Conservation (phyloP, 2,329 filamentous ascomycete genomes). For the Eutypella sp. region DNA sequence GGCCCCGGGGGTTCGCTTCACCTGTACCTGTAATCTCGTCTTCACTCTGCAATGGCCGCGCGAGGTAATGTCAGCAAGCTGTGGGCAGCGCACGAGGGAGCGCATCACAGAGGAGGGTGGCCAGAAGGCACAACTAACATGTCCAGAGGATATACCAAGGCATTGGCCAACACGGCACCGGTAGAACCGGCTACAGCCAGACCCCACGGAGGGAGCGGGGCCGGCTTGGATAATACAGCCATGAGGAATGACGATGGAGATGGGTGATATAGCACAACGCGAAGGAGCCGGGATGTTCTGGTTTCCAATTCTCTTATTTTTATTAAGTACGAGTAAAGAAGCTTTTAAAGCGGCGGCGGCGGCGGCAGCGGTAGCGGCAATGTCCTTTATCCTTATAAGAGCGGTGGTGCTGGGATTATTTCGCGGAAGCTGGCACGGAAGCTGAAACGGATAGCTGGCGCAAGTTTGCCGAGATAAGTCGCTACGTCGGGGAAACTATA, state of each 20-base stretch:
- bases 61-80: slow-evolving; percentile 9
- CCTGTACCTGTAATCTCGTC: slow-evolving; percentile 91
- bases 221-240: slow-evolving; percentile 59
- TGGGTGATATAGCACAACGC: background rate
- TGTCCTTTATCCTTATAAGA: no score
- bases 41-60: slow-evolving; percentile 63
- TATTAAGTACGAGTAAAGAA: no score
- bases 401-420: no score
- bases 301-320: background rate
- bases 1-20: slow-evolving; percentile 55
- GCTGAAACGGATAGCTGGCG: background rate
- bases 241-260: slow-evolving; percentile 28
- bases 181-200: slow-evolving; percentile 87
- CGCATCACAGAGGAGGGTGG: slow-evolving; percentile 2
- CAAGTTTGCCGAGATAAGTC: background rate
- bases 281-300: slow-evolving; percentile 1
- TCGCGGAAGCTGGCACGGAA: no score
- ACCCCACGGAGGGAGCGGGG: slow-evolving; percentile 81
- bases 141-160: slow-evolving; percentile 91
- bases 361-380: background rate
- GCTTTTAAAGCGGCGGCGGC: no score
- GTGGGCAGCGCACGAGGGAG: background rate
- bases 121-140: slow-evolving; percentile 71
- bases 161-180: slow-evolving; percentile 91
- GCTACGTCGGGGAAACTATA: background rate